Conservation (phyloP, 306 rosid species). For the Neltuma alba region DNA sequence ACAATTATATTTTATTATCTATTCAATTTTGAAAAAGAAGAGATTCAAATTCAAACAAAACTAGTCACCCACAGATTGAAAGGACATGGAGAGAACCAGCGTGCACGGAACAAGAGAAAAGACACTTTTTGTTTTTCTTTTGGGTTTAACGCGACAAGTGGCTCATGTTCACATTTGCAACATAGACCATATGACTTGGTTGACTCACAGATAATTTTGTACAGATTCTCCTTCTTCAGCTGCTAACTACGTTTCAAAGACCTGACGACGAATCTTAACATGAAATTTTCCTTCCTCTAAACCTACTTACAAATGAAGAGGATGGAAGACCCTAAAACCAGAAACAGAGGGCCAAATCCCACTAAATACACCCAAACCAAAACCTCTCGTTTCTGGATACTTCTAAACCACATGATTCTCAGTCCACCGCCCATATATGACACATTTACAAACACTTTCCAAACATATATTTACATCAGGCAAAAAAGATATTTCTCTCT, state of each 20-base stretch:
- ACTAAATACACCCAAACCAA: conserved; percentile 37
- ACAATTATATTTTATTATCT: no score
- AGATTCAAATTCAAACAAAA: conserved; percentile 31
- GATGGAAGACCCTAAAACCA: conserved; percentile 28
- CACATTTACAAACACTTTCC: conserved; percentile 55
- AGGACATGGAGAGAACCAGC: not conserved
- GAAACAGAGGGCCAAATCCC: conserved; percentile 7
- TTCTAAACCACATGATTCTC: conserved; percentile 39
- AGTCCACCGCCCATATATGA: conserved; percentile 36
- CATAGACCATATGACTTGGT: not conserved
- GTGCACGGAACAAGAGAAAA: not conserved
- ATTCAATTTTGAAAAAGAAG: not conserved
- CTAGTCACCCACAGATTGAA: not conserved
- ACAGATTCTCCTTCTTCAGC: conserved; percentile 51
- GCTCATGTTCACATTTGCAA: conserved; percentile 12
- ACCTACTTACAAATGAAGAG: conserved; percentile 51
- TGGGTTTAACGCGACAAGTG: no score
- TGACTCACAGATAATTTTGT: conserved; percentile 48
- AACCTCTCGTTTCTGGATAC: conserved; percentile 33
- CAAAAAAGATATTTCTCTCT: conserved; percentile 33
- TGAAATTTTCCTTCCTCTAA: conserved; percentile 30
- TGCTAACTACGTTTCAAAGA: conserved; percentile 40
- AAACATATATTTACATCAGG: conserved; percentile 49
- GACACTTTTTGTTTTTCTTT: not conserved
- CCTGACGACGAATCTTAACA: conserved; percentile 35